These are phyloP conservation scores for Aspergillus ibericus DNA, from an alignment of 2,329 filamentous ascomycete species.

Conservation along the genomic window DNA sequence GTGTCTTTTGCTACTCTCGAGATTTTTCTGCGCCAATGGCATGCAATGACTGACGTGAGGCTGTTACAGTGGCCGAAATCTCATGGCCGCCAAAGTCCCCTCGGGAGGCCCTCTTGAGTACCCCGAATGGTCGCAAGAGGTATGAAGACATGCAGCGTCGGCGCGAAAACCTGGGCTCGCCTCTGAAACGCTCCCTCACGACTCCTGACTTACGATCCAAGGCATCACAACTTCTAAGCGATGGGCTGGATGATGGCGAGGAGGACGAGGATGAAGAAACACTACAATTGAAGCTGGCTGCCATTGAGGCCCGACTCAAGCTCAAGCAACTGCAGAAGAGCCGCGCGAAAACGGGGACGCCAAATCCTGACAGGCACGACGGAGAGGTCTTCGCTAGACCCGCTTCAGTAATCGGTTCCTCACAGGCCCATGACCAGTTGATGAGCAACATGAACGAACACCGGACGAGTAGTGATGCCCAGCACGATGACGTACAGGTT, in stretches of 20 bases:
- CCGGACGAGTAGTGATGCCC: slow-evolving; percentile 16
- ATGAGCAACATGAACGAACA: slow-evolving; percentile 17
- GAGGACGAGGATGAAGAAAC: slow-evolving; percentile 86
- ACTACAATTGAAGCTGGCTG: slow-evolving; percentile 78
- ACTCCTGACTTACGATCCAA: slow-evolving; percentile 41
- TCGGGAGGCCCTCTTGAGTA: slow-evolving; percentile 62
- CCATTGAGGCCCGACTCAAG: slow-evolving; percentile 83
- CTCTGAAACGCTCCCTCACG: slow-evolving; percentile 54
- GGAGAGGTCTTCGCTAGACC: slow-evolving; percentile 23
- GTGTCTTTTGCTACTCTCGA: not conserved
- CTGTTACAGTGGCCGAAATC: slow-evolving; percentile 41
- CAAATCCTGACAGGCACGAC: slow-evolving; percentile 23
- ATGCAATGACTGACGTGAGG: not conserved
- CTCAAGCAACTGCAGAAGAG: slow-evolving; percentile 79
- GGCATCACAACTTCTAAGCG: slow-evolving; percentile 33
- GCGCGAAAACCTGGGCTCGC: slow-evolving; percentile 68
- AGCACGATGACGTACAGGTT: slow-evolving; percentile 61
- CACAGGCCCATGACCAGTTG: slow-evolving; percentile 19
- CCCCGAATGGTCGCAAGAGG: slow-evolving; percentile 76
- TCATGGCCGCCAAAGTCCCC: slow-evolving; percentile 65
- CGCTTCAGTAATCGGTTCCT: slow-evolving; percentile 26
- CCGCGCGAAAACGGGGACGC: slow-evolving; percentile 29
- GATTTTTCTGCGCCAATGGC: not conserved
- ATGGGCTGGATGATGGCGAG: slow-evolving; percentile 46
- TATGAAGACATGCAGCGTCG: slow-evolving; percentile 68